Evolutionary conservation across 352 stramenopile species (phyloP).

Genomic region (Phytophthora sansomeana): DNA sequence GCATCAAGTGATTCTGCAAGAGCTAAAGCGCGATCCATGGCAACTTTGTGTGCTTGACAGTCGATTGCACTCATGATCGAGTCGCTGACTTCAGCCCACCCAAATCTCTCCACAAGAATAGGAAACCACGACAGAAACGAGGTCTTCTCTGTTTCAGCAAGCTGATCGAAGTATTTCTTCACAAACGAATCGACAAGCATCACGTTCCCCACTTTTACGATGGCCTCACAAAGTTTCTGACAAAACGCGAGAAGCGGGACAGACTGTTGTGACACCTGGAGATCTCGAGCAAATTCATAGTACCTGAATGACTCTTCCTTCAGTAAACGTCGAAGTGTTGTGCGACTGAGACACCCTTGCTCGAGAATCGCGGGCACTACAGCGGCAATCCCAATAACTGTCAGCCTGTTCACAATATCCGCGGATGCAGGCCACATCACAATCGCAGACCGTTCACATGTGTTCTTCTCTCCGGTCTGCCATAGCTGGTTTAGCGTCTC

Average conservation of each 20-base stretch:
- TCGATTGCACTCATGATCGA: slow-evolving; percentile 7
- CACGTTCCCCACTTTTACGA: background rate
- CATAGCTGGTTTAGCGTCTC: slow-evolving; percentile 2
- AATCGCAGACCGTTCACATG: background rate
- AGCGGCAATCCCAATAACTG: background rate
- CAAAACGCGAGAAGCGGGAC: background rate
- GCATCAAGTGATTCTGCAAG: slow-evolving; percentile 11
- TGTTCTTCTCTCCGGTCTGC: background rate
- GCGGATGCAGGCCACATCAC: background rate
- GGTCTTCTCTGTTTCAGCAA: slow-evolving; percentile 13
- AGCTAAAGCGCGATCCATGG: slow-evolving; percentile 9
- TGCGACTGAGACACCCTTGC: background rate
- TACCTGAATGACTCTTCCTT: background rate
- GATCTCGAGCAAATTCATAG: background rate
- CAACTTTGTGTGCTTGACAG: background rate
- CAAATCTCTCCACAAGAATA: slow-evolving; percentile 10
- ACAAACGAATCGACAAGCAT: background rate
- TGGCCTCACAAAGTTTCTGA: background rate
- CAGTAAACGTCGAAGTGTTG: background rate
- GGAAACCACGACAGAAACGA: slow-evolving; percentile 3
- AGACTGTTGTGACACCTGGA: background rate
- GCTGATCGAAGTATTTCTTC: slow-evolving; percentile 11
- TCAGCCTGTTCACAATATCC: background rate
- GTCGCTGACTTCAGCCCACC: slow-evolving; percentile 1
- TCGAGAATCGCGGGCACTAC: background rate